These are phyloP conservation scores for Magnolia changhungtana DNA, from an alignment of 164 flowering plant species.

Conservation along the genomic window DNA sequence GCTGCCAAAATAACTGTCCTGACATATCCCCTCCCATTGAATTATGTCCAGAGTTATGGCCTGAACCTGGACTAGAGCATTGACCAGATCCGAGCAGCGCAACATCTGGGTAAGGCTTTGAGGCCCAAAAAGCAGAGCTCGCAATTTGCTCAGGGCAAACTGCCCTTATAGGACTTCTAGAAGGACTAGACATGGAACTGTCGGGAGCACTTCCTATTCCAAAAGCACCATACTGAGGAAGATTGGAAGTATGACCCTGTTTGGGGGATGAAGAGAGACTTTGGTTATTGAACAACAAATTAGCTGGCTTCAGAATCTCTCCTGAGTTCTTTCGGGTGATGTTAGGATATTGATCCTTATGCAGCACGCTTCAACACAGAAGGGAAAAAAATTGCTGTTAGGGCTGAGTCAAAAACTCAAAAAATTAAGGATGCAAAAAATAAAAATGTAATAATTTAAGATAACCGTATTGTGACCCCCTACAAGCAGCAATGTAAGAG, in stretches of 20 bases:
- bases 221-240: slow-evolving; percentile 57
- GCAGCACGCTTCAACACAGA: slow-evolving; percentile 37
- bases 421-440: background rate
- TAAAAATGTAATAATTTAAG: too few relatives aligned
- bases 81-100: slow-evolving; percentile 72
- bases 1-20: slow-evolving; percentile 42
- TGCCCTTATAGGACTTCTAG: slow-evolving; percentile 81
- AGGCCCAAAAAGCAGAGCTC: slow-evolving; percentile 51
- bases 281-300: slow-evolving; percentile 32
- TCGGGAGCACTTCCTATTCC: slow-evolving; percentile 78
- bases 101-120: slow-evolving; percentile 63
- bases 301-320: slow-evolving; percentile 45
- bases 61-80: slow-evolving; percentile 87
- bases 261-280: slow-evolving; percentile 50
- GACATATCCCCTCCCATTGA: slow-evolving; percentile 47
- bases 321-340: slow-evolving; percentile 30
- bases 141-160: slow-evolving; percentile 55
- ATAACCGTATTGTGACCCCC: background rate
- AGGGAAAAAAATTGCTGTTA: slow-evolving; percentile 1
- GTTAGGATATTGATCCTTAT: slow-evolving; percentile 44
- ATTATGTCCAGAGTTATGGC: slow-evolving; percentile 72
- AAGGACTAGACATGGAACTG: slow-evolving; percentile 93
- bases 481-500: too few relatives aligned
- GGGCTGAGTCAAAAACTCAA: background rate
- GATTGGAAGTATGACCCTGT: slow-evolving; percentile 55